Evolutionary conservation across 768 basidiomycete genomes (phyloP), one percentile per base, ranked within the genome.

Genomic region (Boletus sp.): DNA sequence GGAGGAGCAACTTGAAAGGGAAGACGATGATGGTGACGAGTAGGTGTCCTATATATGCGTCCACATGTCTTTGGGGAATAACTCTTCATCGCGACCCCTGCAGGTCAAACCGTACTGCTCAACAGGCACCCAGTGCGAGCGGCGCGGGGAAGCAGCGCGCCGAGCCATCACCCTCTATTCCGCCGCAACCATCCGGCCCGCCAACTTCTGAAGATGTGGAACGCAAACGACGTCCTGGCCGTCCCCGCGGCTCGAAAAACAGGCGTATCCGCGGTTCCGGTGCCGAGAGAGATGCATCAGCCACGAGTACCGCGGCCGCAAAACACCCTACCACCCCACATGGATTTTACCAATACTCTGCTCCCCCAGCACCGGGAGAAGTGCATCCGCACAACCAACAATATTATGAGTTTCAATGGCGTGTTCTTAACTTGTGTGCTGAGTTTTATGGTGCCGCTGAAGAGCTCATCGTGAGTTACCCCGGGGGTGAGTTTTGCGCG

Each of bases 371-470:
- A 30, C 71, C 79, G 28, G 75, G 80, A 12, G 78, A 77, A 45
- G 75, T 85, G 28, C 82, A 81, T 55, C 76, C 84, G 3, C 83
- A 86, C 60, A 89, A 89, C 67, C 86, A 89, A 59, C 84, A 85
- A 64, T 91, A 89, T 70, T 90, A 89, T 70, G 89, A 92, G 67
- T 92, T 92, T 65, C 90, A 92, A 68, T 92, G 90, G 90, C 83
- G 89, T 52, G 83, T 90, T 40, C 70, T 92, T 55, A 90, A 90
- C 65, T 75, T 92, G 40, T 92, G 90, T 70, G 85, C 88, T 1
- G 90, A 92, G 68, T 92, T 92, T 68, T 92, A 92, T 73, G 86
- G 84, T 29, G 90, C 90, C 7, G 90, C 90, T 17, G 90, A 91
- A 71, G 90, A 92, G 71, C 81, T 92, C 46, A 80, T 92, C 56